These are phyloP conservation scores for Collybiopsis luxurians DNA, from an alignment of 768 basidiomycete genomes.

Conservation along the genomic window DNA sequence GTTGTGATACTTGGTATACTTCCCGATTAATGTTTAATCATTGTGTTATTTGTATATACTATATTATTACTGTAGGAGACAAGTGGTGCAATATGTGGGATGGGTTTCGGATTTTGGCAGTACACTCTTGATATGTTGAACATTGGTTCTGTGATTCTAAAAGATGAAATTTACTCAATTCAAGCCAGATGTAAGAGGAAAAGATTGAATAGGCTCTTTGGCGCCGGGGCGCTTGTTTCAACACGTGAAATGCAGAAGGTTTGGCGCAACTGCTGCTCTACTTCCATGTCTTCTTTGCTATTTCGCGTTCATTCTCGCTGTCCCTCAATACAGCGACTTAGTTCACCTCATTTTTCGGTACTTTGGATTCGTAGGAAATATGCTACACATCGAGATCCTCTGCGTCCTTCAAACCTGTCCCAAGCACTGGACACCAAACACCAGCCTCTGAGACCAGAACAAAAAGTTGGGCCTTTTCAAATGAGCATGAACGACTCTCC, in stretches of 20 bases:
- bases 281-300: not conserved
- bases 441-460: constrained; percentile 32
- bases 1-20: not conserved
- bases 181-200: too few relatives aligned
- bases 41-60: not conserved
- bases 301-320: not conserved
- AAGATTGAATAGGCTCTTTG: too few relatives aligned
- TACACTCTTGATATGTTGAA: too few relatives aligned
- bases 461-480: constrained; percentile 76
- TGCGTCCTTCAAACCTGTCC: constrained; percentile 53
- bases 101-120: not conserved
- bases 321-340: not conserved
- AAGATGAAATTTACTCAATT: too few relatives aligned
- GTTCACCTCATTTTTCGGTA: not conserved
- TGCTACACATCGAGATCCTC: constrained; percentile 43
- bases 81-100: not conserved
- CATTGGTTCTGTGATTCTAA: too few relatives aligned
- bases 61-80: not conserved
- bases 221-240: not conserved
- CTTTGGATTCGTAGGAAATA: constrained; percentile 29
- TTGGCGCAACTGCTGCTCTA: not conserved
- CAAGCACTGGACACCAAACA: constrained; percentile 64
- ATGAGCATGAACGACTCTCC: constrained; percentile 64
- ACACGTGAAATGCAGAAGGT: not conserved
- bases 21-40: not conserved